Conservation (phyloP, 2,329 filamentous ascomycete genomes). For the Botrytis fabae region DNA sequence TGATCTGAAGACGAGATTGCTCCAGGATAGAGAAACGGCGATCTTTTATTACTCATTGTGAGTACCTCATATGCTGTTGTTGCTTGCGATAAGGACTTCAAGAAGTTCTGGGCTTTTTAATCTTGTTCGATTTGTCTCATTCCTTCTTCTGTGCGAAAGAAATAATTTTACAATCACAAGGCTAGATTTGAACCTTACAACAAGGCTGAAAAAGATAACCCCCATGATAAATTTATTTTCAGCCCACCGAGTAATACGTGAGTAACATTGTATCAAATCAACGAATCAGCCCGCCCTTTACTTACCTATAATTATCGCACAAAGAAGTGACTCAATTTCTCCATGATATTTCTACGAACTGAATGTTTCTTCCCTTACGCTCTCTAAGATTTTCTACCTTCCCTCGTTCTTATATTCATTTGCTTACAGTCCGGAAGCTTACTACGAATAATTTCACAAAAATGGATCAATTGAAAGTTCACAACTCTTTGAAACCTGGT, state of each 20-base stretch:
- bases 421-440: slow-evolving; percentile 25
- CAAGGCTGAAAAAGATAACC: slow-evolving; percentile 9
- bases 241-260: not conserved
- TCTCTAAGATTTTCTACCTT: slow-evolving; percentile 13
- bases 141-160: slow-evolving; percentile 14
- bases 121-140: slow-evolving; percentile 5
- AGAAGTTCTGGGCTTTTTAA: slow-evolving; percentile 21
- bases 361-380: slow-evolving; percentile 27
- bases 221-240: not conserved
- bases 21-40: slow-evolving; percentile 78
- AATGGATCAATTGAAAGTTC: slow-evolving; percentile 39
- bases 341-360: slow-evolving; percentile 20
- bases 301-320: slow-evolving; percentile 20
- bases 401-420: slow-evolving; percentile 21
- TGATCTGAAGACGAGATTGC: slow-evolving; percentile 60
- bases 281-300: not conserved
- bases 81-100: not conserved
- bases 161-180: slow-evolving; percentile 18
- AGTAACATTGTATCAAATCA: not conserved
- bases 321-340: slow-evolving; percentile 25
- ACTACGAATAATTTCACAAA: slow-evolving; percentile 12
- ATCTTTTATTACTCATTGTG: slow-evolving; percentile 45
- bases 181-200: not conserved
- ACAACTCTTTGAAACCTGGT: slow-evolving; percentile 40
- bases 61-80: not conserved